Conservation (phyloP, 495 filamentous ascomycete genomes). For the Penicillium cinerascens region DNA sequence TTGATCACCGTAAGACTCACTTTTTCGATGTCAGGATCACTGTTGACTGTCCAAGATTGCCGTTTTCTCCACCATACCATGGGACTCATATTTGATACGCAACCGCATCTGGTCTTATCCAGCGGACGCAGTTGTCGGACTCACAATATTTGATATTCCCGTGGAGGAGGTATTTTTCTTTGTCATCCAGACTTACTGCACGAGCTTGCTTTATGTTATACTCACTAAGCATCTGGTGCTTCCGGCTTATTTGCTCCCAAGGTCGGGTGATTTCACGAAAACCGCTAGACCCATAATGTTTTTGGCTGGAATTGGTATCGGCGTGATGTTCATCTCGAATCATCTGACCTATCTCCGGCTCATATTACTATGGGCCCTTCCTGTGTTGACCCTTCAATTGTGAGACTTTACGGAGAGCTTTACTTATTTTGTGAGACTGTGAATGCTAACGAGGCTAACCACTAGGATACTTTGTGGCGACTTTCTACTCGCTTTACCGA, state of each 20-base stretch:
- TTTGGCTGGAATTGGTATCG: not conserved
- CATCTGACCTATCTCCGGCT: conserved; percentile 56
- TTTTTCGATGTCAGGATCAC: not conserved
- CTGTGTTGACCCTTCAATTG: conserved; percentile 62
- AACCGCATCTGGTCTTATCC: conserved; percentile 67
- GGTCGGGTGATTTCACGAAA: conserved; percentile 10
- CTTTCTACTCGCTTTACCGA: conserved; percentile 54
- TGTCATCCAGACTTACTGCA: conserved; percentile 70
- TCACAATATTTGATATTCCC: conserved; percentile 55
- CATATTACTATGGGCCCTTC: conserved; percentile 62
- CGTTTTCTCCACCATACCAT: conserved; percentile 60
- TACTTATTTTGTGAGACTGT: too few relatives aligned
- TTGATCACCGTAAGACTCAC: conserved; percentile 41
- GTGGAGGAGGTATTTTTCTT: conserved; percentile 72
- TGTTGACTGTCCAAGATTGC: conserved; percentile 40
- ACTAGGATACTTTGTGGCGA: not conserved
- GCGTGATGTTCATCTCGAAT: not conserved
- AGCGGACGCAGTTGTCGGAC: conserved; percentile 52
- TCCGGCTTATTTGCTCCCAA: conserved; percentile 44
- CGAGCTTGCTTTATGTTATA: conserved; percentile 60
- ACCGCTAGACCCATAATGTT: not conserved
- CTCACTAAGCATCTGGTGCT: conserved; percentile 60
- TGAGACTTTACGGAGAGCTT: conserved; percentile 2
- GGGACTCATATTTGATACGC: conserved; percentile 68
- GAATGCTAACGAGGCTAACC: not conserved